Base-by-base conservation (phyloP, 441 rosid species). In the Pelargonium cotyledonis region DNA sequence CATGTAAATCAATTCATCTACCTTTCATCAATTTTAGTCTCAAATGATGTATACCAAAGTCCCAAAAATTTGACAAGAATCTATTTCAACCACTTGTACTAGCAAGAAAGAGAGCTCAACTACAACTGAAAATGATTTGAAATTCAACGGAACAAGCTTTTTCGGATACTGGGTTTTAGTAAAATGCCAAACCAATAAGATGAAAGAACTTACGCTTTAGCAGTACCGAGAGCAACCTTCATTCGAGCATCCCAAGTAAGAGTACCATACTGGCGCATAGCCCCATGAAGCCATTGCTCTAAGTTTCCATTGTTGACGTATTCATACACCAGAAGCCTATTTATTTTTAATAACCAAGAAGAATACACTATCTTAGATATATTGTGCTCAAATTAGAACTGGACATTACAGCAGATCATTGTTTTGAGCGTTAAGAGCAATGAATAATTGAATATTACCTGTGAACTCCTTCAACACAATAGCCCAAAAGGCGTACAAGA, bases 251-350 rank as follows among this genome's bases (percentile, higher is more conserved):
- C 99, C 99, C 97, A 94, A 73, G 96, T 91, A 65, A 94, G 86
- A 75, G 84, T 88, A 64, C 99, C 95, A 40, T 88, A 91, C 47
- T 89, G 94, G 26, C 85, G 88, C 96, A 89, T 83, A 68, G 91
- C 99, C 57, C 99, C 97, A 67, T 88, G 99, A 70, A 91, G 97
- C 99, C 99, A 94, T 72, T 91, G 96, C 81, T 94, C 99, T 57
- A 94, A 83, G 81, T 94, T 94, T 62, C 97, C 97, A 68, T 88
- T 94, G 85, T 89, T 91, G 73, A 89, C 94, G 68, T 88, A 89
- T 85, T 94, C 97, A 70, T 94, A 94, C 47, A 94, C 96, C 88
- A 94, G 73, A 43, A 94, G 84, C 92, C 98, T 93, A 73, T 15
- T 11, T 55, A 71, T 18, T 43, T 67, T 15, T 6, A 23, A 55